Base-by-base conservation (phyloP, 1,139 yeast species). In the Pneumocystis wakefieldiae region DNA sequence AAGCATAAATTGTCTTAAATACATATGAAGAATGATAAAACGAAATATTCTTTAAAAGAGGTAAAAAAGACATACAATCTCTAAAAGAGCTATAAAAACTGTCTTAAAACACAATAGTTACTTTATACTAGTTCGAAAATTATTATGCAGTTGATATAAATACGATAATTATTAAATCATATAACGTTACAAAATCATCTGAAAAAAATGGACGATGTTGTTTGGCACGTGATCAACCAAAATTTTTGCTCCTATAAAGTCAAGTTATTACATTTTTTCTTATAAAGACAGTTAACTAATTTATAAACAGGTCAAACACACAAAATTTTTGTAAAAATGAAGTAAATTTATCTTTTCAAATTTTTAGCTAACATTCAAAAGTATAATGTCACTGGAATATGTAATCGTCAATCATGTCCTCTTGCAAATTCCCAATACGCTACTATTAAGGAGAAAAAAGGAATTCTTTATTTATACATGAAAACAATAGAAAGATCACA, bases 401-500 rank as follows among this genome's bases (percentile, higher is more conserved):
- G 98, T 75, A 82, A 84, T 63, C 83, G 98, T 72, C 92, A 86
- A 74, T 87, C 97, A 17, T 92, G 98, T 74, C 98, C 98, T 2
- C 78, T 92, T 66, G 98, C 98, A 37, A 92, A 92, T 73, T 88
- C 97, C 39, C 83, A 90, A 71, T 92, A 92, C 76, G 97, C 98
- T 42, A 92, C 98, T 0, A 95, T 92, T 62, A 86, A 92, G 71
- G 85, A 83, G 70, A 82, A 89, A 58, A 94, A 90, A 70, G 98
- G 98, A 28, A 83, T 84, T 73, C 78, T 92, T 61, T 92, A 90
- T 72, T 78, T 92, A 57, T 92, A 92, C 76, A 92, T 92, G 92
- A 92, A 92, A 74, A 92, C 97, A 0, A 96, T 95, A 1, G 98
- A 92, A 77, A 83, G 98, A 76, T 94, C 95, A 32, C 98, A 92